Base-by-base conservation (phyloP, 345 rosid genomes). In the Reutealis trisperma region DNA sequence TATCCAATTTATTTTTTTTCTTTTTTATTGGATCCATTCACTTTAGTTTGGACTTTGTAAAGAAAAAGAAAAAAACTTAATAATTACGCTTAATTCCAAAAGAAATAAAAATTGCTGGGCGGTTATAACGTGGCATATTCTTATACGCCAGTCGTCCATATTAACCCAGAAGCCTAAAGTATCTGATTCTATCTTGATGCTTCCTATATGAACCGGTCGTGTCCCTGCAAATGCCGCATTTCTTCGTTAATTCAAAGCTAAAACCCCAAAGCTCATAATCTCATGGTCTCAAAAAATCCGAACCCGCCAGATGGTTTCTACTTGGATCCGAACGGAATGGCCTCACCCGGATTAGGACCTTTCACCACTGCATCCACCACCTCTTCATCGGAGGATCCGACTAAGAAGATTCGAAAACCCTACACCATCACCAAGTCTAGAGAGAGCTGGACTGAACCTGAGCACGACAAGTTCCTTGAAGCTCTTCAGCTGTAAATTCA, bases 361-460 rank as follows among this genome's bases (percentile, higher is more conserved):
- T 89, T 91, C 81, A 75, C 84, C 44, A 79, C 87, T 65, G 49
- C 89, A 13, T 57, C 89, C 72, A 73, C 81, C 1, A 72, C 88
- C 12, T 74, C 87, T 5, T 71, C 74, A 14, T 54, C 78, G 13
- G 97, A 90, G 77, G 98, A 91, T 80, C 78, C 75, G 64, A 74
- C 69, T 77, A 88, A 84, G 98, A 95, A 93, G 90, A 85, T 90
- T 62, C 88, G 99, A 71, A 95, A 95, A 87, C 98, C 97, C 2
- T 95, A 95, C 80, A 95, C 97, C 1, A 90, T 93, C 64, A 93
- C 96, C 27, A 95, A 95, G 86, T 92, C 96, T 72, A 88, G 99
- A 75, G 99, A 95, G 93, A 95, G 88, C 87, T 93, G 99, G 99
- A 92, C 94, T 0, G 98, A 95, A 65, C 97, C 88, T 78, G 99